Base-by-base conservation (phyloP, 2,329 filamentous ascomycete genomes). In the Coniochaeta ligniaria region DNA sequence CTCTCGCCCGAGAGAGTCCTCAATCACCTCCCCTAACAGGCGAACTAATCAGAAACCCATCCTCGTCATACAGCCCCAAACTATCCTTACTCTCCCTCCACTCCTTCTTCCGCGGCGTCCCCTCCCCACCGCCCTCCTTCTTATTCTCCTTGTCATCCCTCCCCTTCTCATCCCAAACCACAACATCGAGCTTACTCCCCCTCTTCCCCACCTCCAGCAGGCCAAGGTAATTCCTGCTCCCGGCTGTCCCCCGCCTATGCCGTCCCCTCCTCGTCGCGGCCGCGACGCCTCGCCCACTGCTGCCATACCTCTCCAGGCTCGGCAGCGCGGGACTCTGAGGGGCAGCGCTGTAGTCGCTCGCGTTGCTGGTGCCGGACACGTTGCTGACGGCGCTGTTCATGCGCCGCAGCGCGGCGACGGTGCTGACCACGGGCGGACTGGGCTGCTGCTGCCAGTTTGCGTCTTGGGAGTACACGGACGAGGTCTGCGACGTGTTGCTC, bases 371-470 rank as follows among this genome's bases (percentile, higher is more conserved):
- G 38, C 61, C 64, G 55, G 66, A 66, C 20, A 60, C 59, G 35
- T 61, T 64, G 65, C 68, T 71, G 63, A 82, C 66, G 59, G 78
- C 71, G 69, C 80, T 83, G 72, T 85, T 84, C 81, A 84, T 85
- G 58, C 82, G 75, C 11, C 83, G 77, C 60, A 85, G 77, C 68
- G 83, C 78, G 20, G 76, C 76, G 33, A 84, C 78, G 2, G 80
- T 75, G 62, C 69, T 72, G n/a, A 76, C 71, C 14, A 80, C 60
- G n/a, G 38, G 58, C 12, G n/a, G 55, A 28, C 35, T 43, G 31
- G 60, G 35, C 56, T 61, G 60, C 38, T 50, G 60, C 28, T 58
- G 45, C 31, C 57, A 55, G 26, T 63, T 56, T 9, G 57, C 20
- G 45, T 61, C 60, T n/a, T 62, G 59, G 20, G 63, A 62, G 59